Evolutionary conservation across 2,329 filamentous ascomycete species (phyloP).

Genomic region (Thielaviopsis punctulata): DNA sequence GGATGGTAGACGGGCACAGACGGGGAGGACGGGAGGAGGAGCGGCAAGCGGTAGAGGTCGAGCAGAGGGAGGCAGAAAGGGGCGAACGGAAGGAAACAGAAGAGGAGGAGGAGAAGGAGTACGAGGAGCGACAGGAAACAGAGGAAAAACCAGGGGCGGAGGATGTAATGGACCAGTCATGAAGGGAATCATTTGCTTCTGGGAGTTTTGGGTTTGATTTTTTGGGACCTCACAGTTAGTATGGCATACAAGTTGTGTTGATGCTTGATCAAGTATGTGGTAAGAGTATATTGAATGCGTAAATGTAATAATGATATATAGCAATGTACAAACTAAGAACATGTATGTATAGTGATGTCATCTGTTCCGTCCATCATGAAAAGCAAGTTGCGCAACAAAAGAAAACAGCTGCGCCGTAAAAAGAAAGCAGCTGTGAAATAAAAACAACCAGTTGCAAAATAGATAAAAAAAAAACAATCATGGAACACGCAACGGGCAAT

Average conservation of each 20-base stretch:
- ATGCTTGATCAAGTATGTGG: neutral
- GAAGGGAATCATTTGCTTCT: neutral
- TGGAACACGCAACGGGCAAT: neutral
- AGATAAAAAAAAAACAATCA: neutral
- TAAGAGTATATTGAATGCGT: neutral
- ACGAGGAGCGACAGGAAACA: too few species aligned
- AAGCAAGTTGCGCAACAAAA: neutral
- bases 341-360: neutral
- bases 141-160: too few species aligned
- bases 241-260: neutral
- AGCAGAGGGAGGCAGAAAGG: neutral
- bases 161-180: neutral
- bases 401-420: too few species aligned
- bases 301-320: neutral
- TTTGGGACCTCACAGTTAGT: neutral
- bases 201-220: neutral
- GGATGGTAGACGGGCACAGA: neutral
- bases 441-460: too few species aligned
- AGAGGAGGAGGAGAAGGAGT: too few species aligned
- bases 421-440: too few species aligned
- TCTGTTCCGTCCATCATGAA: neutral
- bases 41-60: constrained; percentile 1
- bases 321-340: neutral
- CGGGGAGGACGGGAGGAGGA: neutral
- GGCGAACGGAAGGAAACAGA: neutral